Percentiles rank a stretch among this genome's conserved stretches.
Evolutionary conservation across 345 rosid genomes (phyloP).

Genomic region (Cardiospermum halicacabum): DNA sequence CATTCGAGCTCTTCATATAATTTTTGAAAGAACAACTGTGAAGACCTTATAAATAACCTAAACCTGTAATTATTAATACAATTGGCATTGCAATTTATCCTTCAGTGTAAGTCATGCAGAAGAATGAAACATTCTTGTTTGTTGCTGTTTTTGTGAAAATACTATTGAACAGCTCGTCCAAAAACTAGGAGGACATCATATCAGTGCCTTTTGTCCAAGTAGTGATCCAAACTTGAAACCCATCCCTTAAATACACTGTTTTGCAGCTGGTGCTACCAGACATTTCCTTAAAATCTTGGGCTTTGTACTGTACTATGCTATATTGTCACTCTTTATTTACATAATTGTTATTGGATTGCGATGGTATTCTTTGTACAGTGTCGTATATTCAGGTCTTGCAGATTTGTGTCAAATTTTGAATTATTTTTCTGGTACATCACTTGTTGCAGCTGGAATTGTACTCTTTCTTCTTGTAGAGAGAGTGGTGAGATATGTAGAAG

Average conservation of each 20-base stretch:
- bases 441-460: conserved; percentile 85
- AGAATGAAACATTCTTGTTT: too few species aligned
- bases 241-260: not conserved
- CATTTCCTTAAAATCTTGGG: not conserved
- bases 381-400: conserved; percentile 14
- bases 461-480: conserved; percentile 92
- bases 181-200: not conserved
- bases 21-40: too few species aligned
- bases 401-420: conserved; percentile 19
- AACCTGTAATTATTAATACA: too few species aligned
- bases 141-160: too few species aligned
- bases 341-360: not conserved
- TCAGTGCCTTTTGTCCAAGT: not conserved
- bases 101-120: too few species aligned
- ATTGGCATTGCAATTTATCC: too few species aligned
- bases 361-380: conserved; percentile 9
- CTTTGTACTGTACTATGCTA: not conserved
- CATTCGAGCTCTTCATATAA: too few species aligned
- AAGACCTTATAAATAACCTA: too few species aligned
- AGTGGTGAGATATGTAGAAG: conserved; percentile 86
- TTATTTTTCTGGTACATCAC: conserved; percentile 26
- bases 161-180: too few species aligned
- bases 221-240: not conserved
- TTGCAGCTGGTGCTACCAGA: not conserved
- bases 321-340: not conserved